Base-by-base conservation (phyloP, 257 asterid species). In the Coffea canephora region DNA sequence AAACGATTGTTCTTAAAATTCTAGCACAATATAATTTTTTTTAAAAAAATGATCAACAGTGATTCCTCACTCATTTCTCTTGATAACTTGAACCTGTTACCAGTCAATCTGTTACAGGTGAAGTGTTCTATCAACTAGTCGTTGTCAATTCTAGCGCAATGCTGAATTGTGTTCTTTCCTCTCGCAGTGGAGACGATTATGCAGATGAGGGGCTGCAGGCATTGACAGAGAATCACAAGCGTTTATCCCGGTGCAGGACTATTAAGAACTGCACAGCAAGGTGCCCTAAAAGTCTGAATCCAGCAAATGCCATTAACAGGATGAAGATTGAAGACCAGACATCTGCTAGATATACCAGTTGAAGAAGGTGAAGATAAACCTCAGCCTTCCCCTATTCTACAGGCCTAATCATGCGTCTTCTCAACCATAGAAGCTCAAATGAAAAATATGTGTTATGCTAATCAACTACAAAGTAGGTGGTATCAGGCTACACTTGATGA, bases 291-390 rank as follows among this genome's bases (percentile, higher is more conserved):
- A 89, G 94, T 88, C 84, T 93, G 73, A 80, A 89, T 75, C 97
- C 95, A 6, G 96, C 91, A 3, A 85, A 86, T 57, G 97, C 97
- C 97, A 94, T 93, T 8, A 85, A 84, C 86, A 87, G 86, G 89
- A 93, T 92, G 91, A 92, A 89, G 90, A 77, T 84, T 92, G 91
- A 92, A 89, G 90, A 77, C 85, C 1, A 85, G 74, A 68, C 96
- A 88, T 73, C 71, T 85, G 46, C 76, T 83, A 9, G 68, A 82
- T 41, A 61, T 23, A 50, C 82, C 87, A 5, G 88, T 87, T 10
- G 90, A 90, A 79, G 31, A 72, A 78, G 74, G 50, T 16, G 90
- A 92, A 76, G 86, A 83, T 2, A 46, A 82, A 77, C 81, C 71
- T 0, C 36, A 46, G 43, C 76, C 71, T 12, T 23, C 41, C n/a